Evolutionary conservation across 805 yeast genomes (phyloP), one percentile per base, ranked within the genome.

Genomic region (Kuraishia hungarica): DNA sequence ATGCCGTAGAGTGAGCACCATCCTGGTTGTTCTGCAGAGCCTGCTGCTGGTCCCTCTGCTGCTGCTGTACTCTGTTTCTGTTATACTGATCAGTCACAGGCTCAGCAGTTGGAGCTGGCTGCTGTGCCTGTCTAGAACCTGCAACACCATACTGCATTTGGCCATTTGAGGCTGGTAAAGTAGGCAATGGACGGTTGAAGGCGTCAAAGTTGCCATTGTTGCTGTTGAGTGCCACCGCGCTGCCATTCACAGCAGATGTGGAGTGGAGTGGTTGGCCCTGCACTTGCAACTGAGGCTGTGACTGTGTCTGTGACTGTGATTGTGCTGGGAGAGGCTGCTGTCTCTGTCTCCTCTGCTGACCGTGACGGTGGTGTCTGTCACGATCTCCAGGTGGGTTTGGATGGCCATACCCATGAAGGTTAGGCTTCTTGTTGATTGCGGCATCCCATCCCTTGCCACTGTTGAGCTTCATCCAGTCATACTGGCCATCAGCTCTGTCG

Each of bases 401-500:
- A 69, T 91, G 94, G 39, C 97, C 97, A 69, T 92, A 92, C 49
- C 98, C 98, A 70, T 92, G 97, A 59, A 92, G 74, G 66, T 92
- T 92, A 54, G 97, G 96, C 71, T 92, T 92, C 69, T 90, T 91
- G 72, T 91, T 91, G 59, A 87, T 82, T 20, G 87, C 76, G 29
- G 89, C 81, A 72, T 94, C 98, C 97, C 97, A 93, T 54, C 98
- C 98, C 69, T 86, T 84, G 57, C 98, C 98, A 55, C 88, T 89
- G 68, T 94, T 94, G 62, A 94, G 77, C 64, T 87, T 88, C 97
- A 91, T 89, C 99, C 99, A 94, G 75, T 94, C 99, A 71, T 91
- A 94, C 65, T 89, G 92, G 51, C 89, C 96, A 71, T 94, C 97
- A 53, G 84, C 87, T 43, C 70, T 70, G 58, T 84, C 89, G 52